Base-by-base conservation (phyloP, 2,329 filamentous ascomycete species). In the Talaromyces sp. region DNA sequence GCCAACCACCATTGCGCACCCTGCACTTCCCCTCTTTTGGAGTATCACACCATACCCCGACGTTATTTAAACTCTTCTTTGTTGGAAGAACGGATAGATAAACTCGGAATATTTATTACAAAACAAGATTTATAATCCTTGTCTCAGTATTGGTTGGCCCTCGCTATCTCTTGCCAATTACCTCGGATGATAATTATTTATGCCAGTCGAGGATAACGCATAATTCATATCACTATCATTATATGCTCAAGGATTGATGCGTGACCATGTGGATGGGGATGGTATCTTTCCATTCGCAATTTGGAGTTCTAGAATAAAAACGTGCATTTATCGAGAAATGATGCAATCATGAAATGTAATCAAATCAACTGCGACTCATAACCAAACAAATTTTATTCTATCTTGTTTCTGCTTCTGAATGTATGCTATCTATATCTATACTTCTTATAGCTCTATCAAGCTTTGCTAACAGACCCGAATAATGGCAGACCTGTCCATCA, bases 401-500 rank as follows among this genome's bases (percentile, higher is more conserved):
- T 47, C 19, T 3, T 19, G 44, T 17, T 47, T 47, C 4, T 47
- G 13, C 17, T 22, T 47, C 8, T 22, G 1, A 44, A 25, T 47
- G 44, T 47, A 47, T 25, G 22, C 19, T 17, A 47, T 25, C n/a
- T 25, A 25, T 47, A 22, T 25, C 9, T 11, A 10, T 9, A 1
- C 9, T 25, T 47, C 11, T 25, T 19, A 47, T 10, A 47, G n/a
- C 4, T 47, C 22, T 22, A 17, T 7, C 30, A 2, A 68, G 69
- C 72, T 74, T 73, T 64, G 55, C 42, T 59, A 57, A 42, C 55
- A 57, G 32, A 28, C 63, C 73, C 74, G 64, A 58, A 53, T 8
- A 19, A 61, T 61, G 60, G 36, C 55, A 28, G 55, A 53, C 6
- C 30, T 42, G 15, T 39, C 55, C n/a, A 58, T 62, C 39, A 49